Evolutionary conservation across 2,329 filamentous ascomycete genomes (phyloP), one percentile per base, ranked within the genome.

Genomic region (Teratosphaeria destructans): DNA sequence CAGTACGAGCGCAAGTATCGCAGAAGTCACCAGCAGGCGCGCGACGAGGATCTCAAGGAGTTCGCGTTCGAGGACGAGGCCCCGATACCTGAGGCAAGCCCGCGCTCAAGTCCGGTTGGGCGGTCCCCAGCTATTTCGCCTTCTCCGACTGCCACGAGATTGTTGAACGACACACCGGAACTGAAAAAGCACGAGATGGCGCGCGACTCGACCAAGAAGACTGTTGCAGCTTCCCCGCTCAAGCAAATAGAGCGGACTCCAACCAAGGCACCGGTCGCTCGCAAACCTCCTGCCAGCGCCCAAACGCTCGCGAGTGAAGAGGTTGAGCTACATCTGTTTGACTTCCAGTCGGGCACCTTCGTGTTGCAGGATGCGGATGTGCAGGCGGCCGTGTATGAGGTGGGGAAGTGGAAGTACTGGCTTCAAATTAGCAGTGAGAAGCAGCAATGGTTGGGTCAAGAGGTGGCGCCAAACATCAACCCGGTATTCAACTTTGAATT

Each of bases 401-500:
- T 91, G 57, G 93, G 92, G 7, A 84, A 86, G 59, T 99, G 94
- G 94, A 83, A 94, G 65, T 99, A 97, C 76, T 97, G 91, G 91
- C 79, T 99, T 35, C 90, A 96, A 70, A 87, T 97, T 59, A 83
- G 84, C 52, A 86, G 87, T 62, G 80, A 83, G 47, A 84, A 89
- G 37, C 86, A 85, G 68, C 85, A 92, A 58, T 96, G 91, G 90
- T 79, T 99, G 2, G 91, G 91, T 26, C 89, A 95, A 64, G 82
- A 87, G 2, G 85, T 99, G 34, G 80, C 91, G 34, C 87, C 90
- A 6, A 94, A 99, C 67, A 90, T 97, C 74, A 97, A 97, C 68
- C 94, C 94, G 0, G 92, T 99, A 23, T 99, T 97, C 79, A 97
- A 97, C 76, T 97, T 96, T 66, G 94, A 99, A 73, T 97, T 93